These are phyloP conservation scores for Salix caprea DNA, from an alignment of 345 rosid genomes.

Conservation along the genomic window DNA sequence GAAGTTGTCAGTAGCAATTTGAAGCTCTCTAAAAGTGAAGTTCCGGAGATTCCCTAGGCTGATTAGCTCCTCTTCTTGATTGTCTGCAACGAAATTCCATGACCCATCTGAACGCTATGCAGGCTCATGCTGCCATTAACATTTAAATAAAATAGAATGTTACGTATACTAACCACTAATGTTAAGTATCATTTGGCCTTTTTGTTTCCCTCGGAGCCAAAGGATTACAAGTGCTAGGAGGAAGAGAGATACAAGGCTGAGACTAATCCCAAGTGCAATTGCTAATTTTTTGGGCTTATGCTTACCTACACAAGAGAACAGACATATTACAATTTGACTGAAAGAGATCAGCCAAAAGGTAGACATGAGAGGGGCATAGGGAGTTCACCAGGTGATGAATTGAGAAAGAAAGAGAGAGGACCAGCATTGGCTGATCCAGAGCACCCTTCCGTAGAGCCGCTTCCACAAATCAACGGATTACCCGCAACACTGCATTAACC, in stretches of 20 bases:
- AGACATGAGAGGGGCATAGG: not conserved
- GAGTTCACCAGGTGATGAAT: constrained; percentile 51
- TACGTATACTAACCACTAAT: constrained; percentile 44
- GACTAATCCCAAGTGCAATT: constrained; percentile 62
- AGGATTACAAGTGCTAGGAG: constrained; percentile 48
- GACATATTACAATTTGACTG: not conserved
- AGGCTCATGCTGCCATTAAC: not conserved
- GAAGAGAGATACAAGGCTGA: constrained; percentile 47
- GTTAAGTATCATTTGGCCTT: constrained; percentile 35
- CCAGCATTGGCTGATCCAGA: constrained; percentile 49
- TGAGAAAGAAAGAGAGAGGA: constrained; percentile 48
- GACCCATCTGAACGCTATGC: not conserved
- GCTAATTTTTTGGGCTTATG: constrained; percentile 60
- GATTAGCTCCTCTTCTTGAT: constrained; percentile 59
- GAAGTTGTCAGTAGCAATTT: constrained; percentile 72
- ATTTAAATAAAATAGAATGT: not conserved
- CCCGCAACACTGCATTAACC: constrained; percentile 63
- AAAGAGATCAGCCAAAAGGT: not conserved
- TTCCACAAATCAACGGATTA: constrained; percentile 75
- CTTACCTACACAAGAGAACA: constrained; percentile 30
- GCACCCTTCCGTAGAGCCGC: constrained; percentile 48
- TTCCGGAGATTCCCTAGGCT: constrained; percentile 73
- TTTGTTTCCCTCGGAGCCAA: constrained; percentile 50
- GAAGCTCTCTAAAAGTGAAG: constrained; percentile 87
- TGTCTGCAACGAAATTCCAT: constrained; percentile 39